phyloP scores from a whole-genome alignment of 2,329 filamentous ascomycete species.

The Neopestalotiopsis sp. region DNA sequence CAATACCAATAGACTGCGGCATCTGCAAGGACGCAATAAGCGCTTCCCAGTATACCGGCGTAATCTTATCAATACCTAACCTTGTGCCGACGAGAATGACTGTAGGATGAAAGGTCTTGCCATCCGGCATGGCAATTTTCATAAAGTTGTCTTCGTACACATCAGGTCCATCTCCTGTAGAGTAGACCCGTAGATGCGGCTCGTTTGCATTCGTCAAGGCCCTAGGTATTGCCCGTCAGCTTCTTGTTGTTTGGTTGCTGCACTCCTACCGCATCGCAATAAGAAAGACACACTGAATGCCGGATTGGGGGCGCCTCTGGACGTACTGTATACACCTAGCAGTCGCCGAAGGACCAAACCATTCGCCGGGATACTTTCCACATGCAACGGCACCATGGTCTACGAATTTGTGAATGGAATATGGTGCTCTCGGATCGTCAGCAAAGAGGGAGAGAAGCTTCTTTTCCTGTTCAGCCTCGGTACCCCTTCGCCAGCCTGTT shows the following conservation, averaged over 20 bases:
- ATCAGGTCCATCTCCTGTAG: constrained; percentile 87
- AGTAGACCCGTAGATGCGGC: constrained; percentile 77
- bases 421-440: constrained; percentile 83
- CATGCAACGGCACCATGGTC: constrained; percentile 84
- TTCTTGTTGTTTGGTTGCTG: background rate
- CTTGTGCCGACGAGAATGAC: constrained; percentile 88
- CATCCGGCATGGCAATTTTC: constrained; percentile 72
- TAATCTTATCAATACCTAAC: constrained; percentile 92
- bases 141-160: constrained; percentile 92
- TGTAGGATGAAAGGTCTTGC: constrained; percentile 76
- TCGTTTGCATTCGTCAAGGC: constrained; percentile 73
- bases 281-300: too few species aligned
- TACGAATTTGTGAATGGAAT: constrained; percentile 95
- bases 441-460: constrained; percentile 81
- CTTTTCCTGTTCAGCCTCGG: constrained; percentile 64
- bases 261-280: too few species aligned
- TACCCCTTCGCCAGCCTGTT: constrained; percentile 75
- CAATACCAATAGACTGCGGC: constrained; percentile 93
- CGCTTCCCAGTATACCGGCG: constrained; percentile 94
- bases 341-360: constrained; percentile 98
- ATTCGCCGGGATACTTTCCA: constrained; percentile 94
- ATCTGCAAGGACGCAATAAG: constrained; percentile 84
- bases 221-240: constrained; percentile 47
- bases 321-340: constrained; percentile 90
- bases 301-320: constrained; percentile 34